Percentiles rank a stretch among this genome's conserved stretches.
Evolutionary conservation across 768 basidiomycete species (phyloP).

Genomic region (Suillus weaverae): DNA sequence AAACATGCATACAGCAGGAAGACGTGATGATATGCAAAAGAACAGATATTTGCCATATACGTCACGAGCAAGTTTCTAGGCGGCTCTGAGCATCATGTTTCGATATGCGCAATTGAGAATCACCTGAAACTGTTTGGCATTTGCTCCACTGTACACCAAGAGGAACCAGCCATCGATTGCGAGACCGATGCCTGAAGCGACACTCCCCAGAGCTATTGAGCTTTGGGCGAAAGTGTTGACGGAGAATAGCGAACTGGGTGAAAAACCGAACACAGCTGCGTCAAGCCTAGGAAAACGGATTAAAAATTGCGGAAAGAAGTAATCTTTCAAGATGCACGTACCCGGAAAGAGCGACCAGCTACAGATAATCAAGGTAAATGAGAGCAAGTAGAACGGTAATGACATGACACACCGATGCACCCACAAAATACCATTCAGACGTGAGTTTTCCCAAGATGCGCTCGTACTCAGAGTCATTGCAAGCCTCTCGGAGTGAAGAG

Average conservation of each 20-base stretch:
- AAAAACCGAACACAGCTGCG: constrained; percentile 66
- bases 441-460: constrained; percentile 47
- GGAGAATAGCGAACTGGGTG: constrained; percentile 49
- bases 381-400: neutral
- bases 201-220: constrained; percentile 57
- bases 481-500: constrained; percentile 44
- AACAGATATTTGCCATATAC: constrained; percentile 63
- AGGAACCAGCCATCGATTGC: constrained; percentile 66
- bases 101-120: constrained; percentile 15
- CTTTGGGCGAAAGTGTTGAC: constrained; percentile 47
- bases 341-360: constrained; percentile 66
- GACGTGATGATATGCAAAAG: constrained; percentile 64
- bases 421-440: constrained; percentile 65
- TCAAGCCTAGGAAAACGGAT: constrained; percentile 31
- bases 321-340: constrained; percentile 26
- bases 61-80: constrained; percentile 50
- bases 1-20: constrained; percentile 64
- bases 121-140: constrained; percentile 54
- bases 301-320: constrained; percentile 6
- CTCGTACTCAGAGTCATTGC: constrained; percentile 50
- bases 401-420: constrained; percentile 50
- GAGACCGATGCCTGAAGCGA: constrained; percentile 66
- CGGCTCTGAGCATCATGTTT: neutral
- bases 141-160: constrained; percentile 57
- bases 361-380: constrained; percentile 1